Evolutionary conservation across 441 rosid species (phyloP).

Genomic region (Gossypium schwendimanii): DNA sequence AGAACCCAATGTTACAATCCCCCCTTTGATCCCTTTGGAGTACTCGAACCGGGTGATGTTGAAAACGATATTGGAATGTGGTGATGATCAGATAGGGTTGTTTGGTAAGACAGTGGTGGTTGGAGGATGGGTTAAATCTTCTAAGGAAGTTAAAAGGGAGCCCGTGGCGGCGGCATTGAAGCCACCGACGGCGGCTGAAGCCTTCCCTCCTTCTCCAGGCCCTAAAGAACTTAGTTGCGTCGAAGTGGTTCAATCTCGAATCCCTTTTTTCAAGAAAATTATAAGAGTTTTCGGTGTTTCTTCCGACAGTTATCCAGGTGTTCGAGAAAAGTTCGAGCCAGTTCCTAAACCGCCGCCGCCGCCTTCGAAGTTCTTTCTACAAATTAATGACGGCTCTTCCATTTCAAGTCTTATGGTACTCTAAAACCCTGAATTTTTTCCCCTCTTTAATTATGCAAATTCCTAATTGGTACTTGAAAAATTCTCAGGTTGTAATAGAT

Average conservation of each 20-base stretch:
- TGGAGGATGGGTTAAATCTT: slow-evolving; percentile 91
- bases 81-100: slow-evolving; percentile 42
- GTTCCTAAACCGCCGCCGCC: slow-evolving; percentile 24
- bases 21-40: slow-evolving; percentile 22
- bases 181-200: background rate
- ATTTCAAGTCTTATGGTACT: slow-evolving; percentile 53
- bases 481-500: slow-evolving; percentile 58
- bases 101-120: slow-evolving; percentile 49
- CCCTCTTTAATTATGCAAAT: background rate
- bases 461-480: background rate
- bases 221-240: slow-evolving; percentile 41
- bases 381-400: slow-evolving; percentile 72
- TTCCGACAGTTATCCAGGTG: slow-evolving; percentile 21
- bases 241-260: slow-evolving; percentile 61
- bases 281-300: slow-evolving; percentile 48
- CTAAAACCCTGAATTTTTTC: background rate
- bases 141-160: slow-evolving; percentile 48
- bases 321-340: slow-evolving; percentile 36
- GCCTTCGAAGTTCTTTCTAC: slow-evolving; percentile 30
- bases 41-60: slow-evolving; percentile 64
- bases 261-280: slow-evolving; percentile 57
- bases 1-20: background rate
- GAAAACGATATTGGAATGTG: slow-evolving; percentile 40
- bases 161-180: slow-evolving; percentile 12
- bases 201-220: slow-evolving; percentile 5